phyloP scores from a whole-genome alignment of 805 yeast species.

The Candida sphagnicola region DNA sequence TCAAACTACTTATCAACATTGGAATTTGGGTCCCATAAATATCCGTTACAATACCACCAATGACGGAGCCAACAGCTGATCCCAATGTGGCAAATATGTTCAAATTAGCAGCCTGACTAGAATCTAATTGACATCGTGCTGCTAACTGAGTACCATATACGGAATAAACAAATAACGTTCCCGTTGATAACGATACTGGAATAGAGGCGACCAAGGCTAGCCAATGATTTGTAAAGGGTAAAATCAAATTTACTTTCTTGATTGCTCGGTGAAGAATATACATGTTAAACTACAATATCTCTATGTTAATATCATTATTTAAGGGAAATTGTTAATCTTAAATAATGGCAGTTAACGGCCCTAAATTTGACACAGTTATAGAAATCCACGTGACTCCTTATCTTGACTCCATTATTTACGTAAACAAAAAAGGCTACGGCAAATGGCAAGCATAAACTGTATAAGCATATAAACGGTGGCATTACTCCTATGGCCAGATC shows the following conservation, averaged over 20 bases:
- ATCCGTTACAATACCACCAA: conserved; percentile 31
- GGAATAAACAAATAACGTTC: conserved; percentile 31
- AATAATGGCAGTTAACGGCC: too few relatives aligned
- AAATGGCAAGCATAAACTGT: too few relatives aligned
- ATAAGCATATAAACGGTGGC: too few relatives aligned
- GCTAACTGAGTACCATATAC: conserved; percentile 31
- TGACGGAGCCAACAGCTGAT: conserved; percentile 28
- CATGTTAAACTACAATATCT: conserved; percentile 6
- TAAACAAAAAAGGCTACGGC: too few relatives aligned
- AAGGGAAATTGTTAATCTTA: neutral
- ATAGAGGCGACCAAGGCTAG: conserved; percentile 20
- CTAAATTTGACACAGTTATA: neutral
- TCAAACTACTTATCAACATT: conserved; percentile 21
- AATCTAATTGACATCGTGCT: conserved; percentile 22
- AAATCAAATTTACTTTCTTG: conserved; percentile 13
- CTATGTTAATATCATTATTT: neutral
- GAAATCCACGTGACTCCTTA: neutral
- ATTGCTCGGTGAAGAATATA: conserved; percentile 11
- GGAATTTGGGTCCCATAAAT: conserved; percentile 31
- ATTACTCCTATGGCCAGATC: too few relatives aligned
- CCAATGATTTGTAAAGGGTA: conserved; percentile 26
- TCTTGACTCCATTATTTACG: too few relatives aligned
- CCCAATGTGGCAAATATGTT: conserved; percentile 29
- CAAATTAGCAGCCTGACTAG: conserved; percentile 27
- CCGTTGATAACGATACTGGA: conserved; percentile 31